Conservation (phyloP, 2,329 filamentous ascomycete species). For the Hypoxylon sp. region DNA sequence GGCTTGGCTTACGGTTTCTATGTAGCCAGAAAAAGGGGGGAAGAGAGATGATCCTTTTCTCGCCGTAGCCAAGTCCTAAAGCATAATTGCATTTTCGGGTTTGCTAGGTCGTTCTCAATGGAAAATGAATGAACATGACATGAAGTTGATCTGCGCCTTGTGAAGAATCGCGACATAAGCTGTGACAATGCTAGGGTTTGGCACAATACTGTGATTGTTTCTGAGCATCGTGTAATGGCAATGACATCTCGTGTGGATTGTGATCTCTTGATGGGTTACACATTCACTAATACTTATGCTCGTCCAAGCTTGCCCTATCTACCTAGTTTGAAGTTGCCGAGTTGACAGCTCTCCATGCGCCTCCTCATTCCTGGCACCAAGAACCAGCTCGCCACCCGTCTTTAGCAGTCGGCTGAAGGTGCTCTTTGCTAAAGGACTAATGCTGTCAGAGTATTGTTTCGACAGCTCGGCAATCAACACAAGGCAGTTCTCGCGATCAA, state of each 20-base stretch:
- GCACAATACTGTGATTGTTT: neutral
- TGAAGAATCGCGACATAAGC: constrained; percentile 18
- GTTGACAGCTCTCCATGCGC: neutral
- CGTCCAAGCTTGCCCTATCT: neutral
- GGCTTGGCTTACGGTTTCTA: constrained; percentile 41
- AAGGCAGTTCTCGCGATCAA: constrained; percentile 68
- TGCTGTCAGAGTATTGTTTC: constrained; percentile 51
- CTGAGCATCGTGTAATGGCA: neutral
- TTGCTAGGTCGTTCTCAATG: constrained; percentile 46
- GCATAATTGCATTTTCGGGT: constrained; percentile 47
- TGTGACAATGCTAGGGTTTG: neutral
- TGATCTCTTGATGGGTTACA: neutral
- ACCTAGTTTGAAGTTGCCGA: neutral
- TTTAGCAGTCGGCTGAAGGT: constrained; percentile 59
- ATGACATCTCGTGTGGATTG: neutral
- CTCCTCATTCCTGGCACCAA: constrained; percentile 35
- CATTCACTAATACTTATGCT: neutral
- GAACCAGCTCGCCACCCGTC: constrained; percentile 57
- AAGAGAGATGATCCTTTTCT: constrained; percentile 35
- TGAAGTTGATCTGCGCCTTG: neutral
- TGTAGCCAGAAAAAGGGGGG: constrained; percentile 36
- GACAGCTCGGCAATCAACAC: constrained; percentile 65
- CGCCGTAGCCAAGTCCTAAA: constrained; percentile 35
- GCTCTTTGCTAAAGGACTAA: constrained; percentile 50
- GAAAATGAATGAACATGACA: constrained; percentile 44